Evolutionary conservation across 257 asterid species (phyloP).

Genomic region (Solanum etuberosum): DNA sequence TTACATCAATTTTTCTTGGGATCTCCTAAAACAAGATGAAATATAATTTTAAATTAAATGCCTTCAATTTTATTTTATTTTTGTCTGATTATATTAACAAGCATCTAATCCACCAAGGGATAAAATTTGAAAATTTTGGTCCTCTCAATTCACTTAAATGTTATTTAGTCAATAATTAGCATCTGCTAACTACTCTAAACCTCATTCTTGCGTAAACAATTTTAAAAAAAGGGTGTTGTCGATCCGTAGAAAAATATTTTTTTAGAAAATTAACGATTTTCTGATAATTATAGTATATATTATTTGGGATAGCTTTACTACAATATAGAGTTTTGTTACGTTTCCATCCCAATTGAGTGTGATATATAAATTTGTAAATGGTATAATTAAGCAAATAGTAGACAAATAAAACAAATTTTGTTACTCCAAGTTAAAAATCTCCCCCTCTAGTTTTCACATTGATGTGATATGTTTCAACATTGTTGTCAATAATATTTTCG

Average conservation of each 20-base stretch:
- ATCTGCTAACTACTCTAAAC: no score
- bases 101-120: not conserved
- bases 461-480: not conserved
- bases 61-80: not conserved
- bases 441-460: not conserved
- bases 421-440: not conserved
- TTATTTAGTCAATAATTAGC: not conserved
- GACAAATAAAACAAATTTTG: not conserved
- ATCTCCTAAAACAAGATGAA: not conserved
- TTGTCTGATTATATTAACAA: not conserved
- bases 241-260: no score
- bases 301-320: no score
- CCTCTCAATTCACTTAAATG: not conserved
- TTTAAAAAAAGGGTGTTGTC: no score
- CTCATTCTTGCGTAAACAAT: no score
- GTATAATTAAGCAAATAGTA: not conserved
- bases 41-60: not conserved
- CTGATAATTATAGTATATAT: no score
- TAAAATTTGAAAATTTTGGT: not conserved
- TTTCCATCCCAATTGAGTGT: not conserved
- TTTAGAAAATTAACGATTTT: no score
- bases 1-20: not conserved
- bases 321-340: not conserved
- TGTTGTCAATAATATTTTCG: no score
- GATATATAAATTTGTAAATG: not conserved